phyloP scores from a whole-genome alignment of 805 yeast species.

The Dipodascus geniculatus region DNA sequence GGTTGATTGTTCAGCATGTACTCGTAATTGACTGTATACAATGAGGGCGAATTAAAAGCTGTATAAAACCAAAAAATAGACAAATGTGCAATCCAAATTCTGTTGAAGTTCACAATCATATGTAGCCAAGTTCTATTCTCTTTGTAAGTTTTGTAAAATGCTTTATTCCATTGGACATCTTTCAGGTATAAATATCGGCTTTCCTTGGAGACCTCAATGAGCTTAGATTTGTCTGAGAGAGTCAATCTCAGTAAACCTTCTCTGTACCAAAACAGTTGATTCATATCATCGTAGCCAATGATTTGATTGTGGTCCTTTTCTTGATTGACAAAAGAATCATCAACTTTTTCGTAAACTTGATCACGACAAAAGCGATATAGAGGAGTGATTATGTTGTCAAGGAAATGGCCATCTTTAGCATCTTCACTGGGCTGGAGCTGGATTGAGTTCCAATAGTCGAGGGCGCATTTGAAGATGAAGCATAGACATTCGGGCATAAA shows the following conservation, averaged over 20 bases:
- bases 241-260: slow-evolving; percentile 51
- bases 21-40: slow-evolving; percentile 49
- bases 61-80: slow-evolving; percentile 72
- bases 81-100: slow-evolving; percentile 71
- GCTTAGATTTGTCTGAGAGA: slow-evolving; percentile 32
- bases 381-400: slow-evolving; percentile 67
- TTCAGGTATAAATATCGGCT: slow-evolving; percentile 46
- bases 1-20: slow-evolving; percentile 50
- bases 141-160: slow-evolving; percentile 61
- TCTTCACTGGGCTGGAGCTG: slow-evolving; percentile 25
- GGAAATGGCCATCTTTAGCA: slow-evolving; percentile 24
- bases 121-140: slow-evolving; percentile 75
- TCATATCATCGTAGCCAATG: slow-evolving; percentile 84
- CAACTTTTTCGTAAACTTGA: slow-evolving; percentile 37
- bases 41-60: slow-evolving; percentile 50
- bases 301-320: slow-evolving; percentile 56
- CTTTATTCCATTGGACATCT: slow-evolving; percentile 52
- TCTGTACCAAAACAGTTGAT: slow-evolving; percentile 77
- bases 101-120: slow-evolving; percentile 56
- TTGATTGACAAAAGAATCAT: slow-evolving; percentile 34
- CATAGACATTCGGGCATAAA: slow-evolving; percentile 86
- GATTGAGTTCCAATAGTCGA: slow-evolving; percentile 46
- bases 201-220: slow-evolving; percentile 42
- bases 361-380: slow-evolving; percentile 49
- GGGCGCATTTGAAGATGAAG: slow-evolving; percentile 72